These are phyloP conservation scores for Exserohilum turcica DNA, from an alignment of 2,329 filamentous ascomycete species.

Conservation along the genomic window DNA sequence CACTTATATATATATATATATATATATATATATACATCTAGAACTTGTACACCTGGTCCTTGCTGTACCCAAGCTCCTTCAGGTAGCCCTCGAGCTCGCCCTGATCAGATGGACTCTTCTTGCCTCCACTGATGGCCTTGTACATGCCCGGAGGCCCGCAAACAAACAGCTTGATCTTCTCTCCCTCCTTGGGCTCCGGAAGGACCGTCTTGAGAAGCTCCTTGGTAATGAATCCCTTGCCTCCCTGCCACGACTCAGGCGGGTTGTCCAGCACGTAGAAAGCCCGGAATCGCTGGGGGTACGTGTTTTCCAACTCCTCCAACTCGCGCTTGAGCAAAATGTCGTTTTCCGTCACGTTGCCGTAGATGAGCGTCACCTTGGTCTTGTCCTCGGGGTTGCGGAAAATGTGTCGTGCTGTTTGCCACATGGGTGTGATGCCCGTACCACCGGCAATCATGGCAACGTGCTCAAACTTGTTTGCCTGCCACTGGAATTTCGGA, in stretches of 20 bases:
- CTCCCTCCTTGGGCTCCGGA: conserved; percentile 81
- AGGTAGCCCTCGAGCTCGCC: conserved; percentile 83
- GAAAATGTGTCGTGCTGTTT: conserved; percentile 89
- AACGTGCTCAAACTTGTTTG: conserved; percentile 93
- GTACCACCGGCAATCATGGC: conserved; percentile 90
- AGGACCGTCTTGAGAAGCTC: conserved; percentile 93
- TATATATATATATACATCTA: conserved; percentile 22
- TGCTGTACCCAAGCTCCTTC: conserved; percentile 79
- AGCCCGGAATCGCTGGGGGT: conserved; percentile 90
- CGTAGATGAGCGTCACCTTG: conserved; percentile 93
- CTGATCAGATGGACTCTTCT: conserved; percentile 92
- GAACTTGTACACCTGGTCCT: conserved; percentile 92
- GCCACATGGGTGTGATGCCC: conserved; percentile 97
- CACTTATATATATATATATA: conserved; percentile 24
- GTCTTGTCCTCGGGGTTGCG: conserved; percentile 96
- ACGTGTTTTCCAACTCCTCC: conserved; percentile 87
- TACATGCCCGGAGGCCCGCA: conserved; percentile 92
- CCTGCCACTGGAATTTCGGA: conserved; percentile 85
- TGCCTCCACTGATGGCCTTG: conserved; percentile 86
- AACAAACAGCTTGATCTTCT: conserved; percentile 95
- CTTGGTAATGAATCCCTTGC: conserved; percentile 83
- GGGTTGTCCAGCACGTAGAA: conserved; percentile 93
- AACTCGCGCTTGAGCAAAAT: conserved; percentile 89
- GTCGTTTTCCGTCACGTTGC: conserved; percentile 86
- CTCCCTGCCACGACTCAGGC: conserved; percentile 75